Percentiles rank a stretch among this genome's conserved stretches.
Evolutionary conservation across 306 rosid genomes (phyloP).

Genomic region (Cicer pinnatifidum): DNA sequence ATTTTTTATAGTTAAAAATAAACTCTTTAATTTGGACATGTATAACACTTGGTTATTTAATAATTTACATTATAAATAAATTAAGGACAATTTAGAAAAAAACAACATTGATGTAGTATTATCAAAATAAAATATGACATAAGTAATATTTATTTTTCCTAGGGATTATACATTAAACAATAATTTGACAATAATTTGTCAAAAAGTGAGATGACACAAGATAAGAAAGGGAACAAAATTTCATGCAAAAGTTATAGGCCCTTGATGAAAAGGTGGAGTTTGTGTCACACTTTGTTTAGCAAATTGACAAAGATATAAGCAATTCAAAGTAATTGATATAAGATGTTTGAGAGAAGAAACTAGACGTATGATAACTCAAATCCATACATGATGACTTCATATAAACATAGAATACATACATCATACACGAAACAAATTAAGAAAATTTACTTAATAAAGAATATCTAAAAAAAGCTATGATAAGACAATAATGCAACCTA

Average conservation of each 20-base stretch:
- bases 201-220: constrained; percentile 35
- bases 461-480: constrained; percentile 41
- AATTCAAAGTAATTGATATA: constrained; percentile 30
- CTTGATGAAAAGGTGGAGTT: constrained; percentile 27
- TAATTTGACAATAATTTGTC: neutral
- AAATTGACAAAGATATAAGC: constrained; percentile 40
- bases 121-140: neutral
- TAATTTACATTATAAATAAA: neutral
- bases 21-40: too few species aligned
- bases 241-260: constrained; percentile 1
- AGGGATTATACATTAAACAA: neutral
- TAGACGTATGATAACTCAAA: constrained; percentile 22
- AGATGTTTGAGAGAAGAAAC: constrained; percentile 27
- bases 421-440: neutral
- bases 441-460: constrained; percentile 38
- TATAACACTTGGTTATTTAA: too few species aligned
- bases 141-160: neutral
- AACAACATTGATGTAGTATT: neutral
- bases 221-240: constrained; percentile 35
- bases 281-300: constrained; percentile 11
- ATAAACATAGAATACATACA: constrained; percentile 21
- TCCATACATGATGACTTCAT: constrained; percentile 30
- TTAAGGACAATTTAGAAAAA: neutral
- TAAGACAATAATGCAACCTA: constrained; percentile 45
- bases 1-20: too few species aligned